Evolutionary conservation across 2,329 filamentous ascomycete species (phyloP), one percentile per base, ranked within the genome.

Genomic region (Fusarium odoratissimum): DNA sequence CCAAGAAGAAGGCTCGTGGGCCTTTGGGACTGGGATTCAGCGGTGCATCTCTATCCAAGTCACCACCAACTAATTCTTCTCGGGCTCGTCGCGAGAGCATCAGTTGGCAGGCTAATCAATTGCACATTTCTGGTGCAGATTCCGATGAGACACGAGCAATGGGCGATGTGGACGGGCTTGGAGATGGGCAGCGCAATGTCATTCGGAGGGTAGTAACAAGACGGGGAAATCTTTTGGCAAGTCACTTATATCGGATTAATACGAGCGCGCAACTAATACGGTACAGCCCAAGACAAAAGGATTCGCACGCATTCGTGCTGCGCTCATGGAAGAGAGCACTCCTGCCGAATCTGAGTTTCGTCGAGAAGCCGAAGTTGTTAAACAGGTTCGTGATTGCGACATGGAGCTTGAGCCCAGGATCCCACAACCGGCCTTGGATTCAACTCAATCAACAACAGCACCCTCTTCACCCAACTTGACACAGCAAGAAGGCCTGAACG

Each of bases 351-450:
- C 92, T 45, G 96, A 99, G 81, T 91, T 94, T 64, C 91, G 93
- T 58, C 92, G 95, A 42, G 96, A 99, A 84, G 95, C 95, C 41
- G 95, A 98, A 82, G 96, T 98, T 9, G 94, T 99, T 71, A 93
- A 94, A 56, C 96, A 98, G 82, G 95, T 98, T 33, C 92, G 95
- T 45, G 96, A 98, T 81, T 95, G 92, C 76, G 95, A 98, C 77
- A 88, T 91, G 71, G 90, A 91, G 54, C 83, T 91, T 19, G 88
- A 89, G 63, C 84, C 80, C 64, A 80, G 80, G 75, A 77, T 84
- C 60, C 69, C 80, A 51, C 73, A 82, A 61, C 64, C 77, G 73
- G 81, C 82, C 16, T 79, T 86, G 52, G 81, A 86, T 59, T 78
- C 87, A 64, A 85, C 87, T 19, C 84, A 88, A 75, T 75, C 83